A percentile compares a stretch with the other conserved stretches of the same genome.
Evolutionary conservation across 257 asterid genomes (phyloP).

Genomic region (Craterostigma plantagineum): DNA sequence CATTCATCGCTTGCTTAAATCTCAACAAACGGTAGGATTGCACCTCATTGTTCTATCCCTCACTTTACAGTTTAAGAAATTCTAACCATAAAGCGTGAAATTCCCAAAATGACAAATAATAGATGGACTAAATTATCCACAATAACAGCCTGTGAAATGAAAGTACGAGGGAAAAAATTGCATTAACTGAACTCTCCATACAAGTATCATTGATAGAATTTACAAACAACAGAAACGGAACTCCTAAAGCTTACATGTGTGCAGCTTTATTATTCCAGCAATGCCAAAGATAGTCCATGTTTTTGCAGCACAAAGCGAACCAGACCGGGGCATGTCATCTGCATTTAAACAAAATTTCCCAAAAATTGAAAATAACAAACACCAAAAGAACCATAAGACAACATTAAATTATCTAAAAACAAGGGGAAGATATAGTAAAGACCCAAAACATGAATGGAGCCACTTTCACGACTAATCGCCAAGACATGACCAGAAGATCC

Average conservation of each 20-base stretch:
- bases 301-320: constrained; percentile 44
- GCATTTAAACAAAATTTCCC: neutral
- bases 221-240: neutral
- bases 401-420: neutral
- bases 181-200: too few species aligned
- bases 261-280: constrained; percentile 62
- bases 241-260: constrained; percentile 35
- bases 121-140: too few species aligned
- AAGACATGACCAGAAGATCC: constrained; percentile 58
- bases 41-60: too few species aligned
- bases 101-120: too few species aligned
- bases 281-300: constrained; percentile 61
- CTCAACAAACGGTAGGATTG: neutral
- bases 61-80: too few species aligned
- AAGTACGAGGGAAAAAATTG: neutral
- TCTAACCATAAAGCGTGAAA: neutral
- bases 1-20: neutral
- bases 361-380: neutral
- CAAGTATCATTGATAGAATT: neutral
- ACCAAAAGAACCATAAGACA: too few species aligned
- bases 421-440: neutral
- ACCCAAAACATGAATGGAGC: constrained; percentile 50
- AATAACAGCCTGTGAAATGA: neutral
- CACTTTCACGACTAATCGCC: constrained; percentile 46
- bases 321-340: constrained; percentile 53